Conservation (phyloP, 306 rosid genomes). For the Prinsepia uniflora region DNA sequence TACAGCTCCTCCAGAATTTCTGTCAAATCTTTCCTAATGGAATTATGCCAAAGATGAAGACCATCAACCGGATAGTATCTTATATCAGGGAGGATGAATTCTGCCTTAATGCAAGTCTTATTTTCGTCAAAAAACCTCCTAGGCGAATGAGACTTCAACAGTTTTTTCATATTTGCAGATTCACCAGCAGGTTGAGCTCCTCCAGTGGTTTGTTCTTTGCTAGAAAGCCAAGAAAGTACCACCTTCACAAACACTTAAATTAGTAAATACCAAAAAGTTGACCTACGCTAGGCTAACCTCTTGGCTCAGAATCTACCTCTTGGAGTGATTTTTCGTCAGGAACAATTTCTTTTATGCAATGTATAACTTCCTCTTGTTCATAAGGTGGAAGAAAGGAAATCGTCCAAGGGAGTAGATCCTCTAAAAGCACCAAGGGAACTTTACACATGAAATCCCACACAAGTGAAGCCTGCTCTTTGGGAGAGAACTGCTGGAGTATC, state of each 20-base stretch:
- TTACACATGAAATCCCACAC: constrained; percentile 87
- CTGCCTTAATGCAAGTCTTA: constrained; percentile 27
- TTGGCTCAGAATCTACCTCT: constrained; percentile 53
- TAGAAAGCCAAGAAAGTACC: constrained; percentile 64
- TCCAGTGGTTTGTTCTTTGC: constrained; percentile 32
- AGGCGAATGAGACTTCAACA: constrained; percentile 35
- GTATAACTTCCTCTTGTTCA: constrained; percentile 52
- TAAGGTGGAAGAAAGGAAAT: constrained; percentile 64
- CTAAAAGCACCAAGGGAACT: constrained; percentile 69
- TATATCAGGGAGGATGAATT: constrained; percentile 34
- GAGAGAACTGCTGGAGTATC: constrained; percentile 60
- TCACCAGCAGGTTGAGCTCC: constrained; percentile 37
- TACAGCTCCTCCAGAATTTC: constrained; percentile 52
- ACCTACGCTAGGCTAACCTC: constrained; percentile 11
- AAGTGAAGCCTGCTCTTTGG: constrained; percentile 68
- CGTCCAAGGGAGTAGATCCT: constrained; percentile 56
- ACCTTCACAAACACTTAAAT: constrained; percentile 53
- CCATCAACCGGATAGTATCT: constrained; percentile 54
- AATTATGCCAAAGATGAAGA: constrained; percentile 76
- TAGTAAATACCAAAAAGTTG: constrained; percentile 25
- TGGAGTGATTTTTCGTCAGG: constrained; percentile 66
- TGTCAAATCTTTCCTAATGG: constrained; percentile 60
- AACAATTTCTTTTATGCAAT: constrained; percentile 51
- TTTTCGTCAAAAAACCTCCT: constrained; percentile 33
- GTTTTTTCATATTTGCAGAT: constrained; percentile 29